These are phyloP conservation scores for Tetramitus jugosus DNA, from an alignment of 208 protist genomes.

Conservation along the genomic window DNA sequence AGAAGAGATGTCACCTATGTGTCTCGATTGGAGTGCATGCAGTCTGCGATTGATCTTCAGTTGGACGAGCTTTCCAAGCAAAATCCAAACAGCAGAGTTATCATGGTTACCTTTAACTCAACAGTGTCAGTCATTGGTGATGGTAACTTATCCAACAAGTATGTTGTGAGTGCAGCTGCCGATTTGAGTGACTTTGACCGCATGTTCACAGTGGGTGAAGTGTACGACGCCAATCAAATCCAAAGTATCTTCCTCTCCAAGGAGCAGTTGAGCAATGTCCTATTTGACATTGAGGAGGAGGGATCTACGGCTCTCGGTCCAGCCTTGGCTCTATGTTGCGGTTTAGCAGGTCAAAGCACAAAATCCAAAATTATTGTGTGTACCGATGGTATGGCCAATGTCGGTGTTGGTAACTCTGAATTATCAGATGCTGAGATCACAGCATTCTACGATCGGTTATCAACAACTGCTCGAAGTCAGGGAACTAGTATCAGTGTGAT, in stretches of 20 bases:
- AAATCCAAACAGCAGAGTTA: neutral
- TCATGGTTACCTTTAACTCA: neutral
- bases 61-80: neutral
- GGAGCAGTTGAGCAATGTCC: neutral
- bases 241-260: neutral
- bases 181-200: neutral
- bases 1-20: neutral
- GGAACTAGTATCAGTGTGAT: neutral
- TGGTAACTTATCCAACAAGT: neutral
- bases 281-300: neutral
- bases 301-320: neutral
- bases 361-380: neutral
- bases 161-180: neutral
- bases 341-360: neutral
- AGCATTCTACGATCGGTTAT: neutral
- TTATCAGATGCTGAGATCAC: neutral
- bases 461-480: neutral
- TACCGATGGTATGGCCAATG: neutral
- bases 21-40: neutral
- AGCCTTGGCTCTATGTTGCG: neutral
- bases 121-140: neutral
- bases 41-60: neutral
- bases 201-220: neutral
- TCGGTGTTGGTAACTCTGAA: neutral
- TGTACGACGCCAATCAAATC: neutral